phyloP scores from a whole-genome alignment of 352 stramenopile species.

The Thalassiosira hispida region DNA sequence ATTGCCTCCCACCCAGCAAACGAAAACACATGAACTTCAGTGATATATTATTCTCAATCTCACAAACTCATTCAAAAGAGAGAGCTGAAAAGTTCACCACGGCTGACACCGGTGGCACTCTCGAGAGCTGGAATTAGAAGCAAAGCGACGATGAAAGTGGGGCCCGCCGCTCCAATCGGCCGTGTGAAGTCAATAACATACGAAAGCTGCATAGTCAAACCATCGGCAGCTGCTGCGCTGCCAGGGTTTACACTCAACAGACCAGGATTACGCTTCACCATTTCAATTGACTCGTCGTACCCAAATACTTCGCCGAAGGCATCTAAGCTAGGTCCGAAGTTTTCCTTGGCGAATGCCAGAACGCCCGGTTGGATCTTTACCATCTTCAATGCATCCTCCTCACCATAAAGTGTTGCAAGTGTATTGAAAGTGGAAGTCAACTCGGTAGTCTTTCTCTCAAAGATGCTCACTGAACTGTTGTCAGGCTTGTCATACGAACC shows the following conservation, averaged over 20 bases:
- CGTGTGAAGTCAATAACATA: constrained; percentile 77
- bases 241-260: constrained; percentile 66
- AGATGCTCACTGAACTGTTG: constrained; percentile 17
- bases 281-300: constrained; percentile 70
- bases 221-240: constrained; percentile 52
- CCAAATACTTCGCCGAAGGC: constrained; percentile 73
- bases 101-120: constrained; percentile 49
- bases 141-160: constrained; percentile 53
- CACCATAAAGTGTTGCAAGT: constrained; percentile 74
- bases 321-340: constrained; percentile 63
- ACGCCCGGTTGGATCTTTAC: constrained; percentile 67
- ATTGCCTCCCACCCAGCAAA: no score
- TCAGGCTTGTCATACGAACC: constrained; percentile 32
- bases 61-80: constrained; percentile 30
- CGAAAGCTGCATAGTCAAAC: constrained; percentile 78
- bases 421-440: constrained; percentile 57
- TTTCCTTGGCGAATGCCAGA: constrained; percentile 67
- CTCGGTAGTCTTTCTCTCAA: constrained; percentile 27
- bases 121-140: constrained; percentile 72
- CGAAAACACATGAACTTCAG: no score
- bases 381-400: constrained; percentile 77
- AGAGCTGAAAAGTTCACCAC: constrained; percentile 42
- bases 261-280: constrained; percentile 77
- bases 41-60: no score
- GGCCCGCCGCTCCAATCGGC: constrained; percentile 58